Base-by-base conservation (phyloP, 2,329 filamentous ascomycete species). In the Xylaria arbuscula region DNA sequence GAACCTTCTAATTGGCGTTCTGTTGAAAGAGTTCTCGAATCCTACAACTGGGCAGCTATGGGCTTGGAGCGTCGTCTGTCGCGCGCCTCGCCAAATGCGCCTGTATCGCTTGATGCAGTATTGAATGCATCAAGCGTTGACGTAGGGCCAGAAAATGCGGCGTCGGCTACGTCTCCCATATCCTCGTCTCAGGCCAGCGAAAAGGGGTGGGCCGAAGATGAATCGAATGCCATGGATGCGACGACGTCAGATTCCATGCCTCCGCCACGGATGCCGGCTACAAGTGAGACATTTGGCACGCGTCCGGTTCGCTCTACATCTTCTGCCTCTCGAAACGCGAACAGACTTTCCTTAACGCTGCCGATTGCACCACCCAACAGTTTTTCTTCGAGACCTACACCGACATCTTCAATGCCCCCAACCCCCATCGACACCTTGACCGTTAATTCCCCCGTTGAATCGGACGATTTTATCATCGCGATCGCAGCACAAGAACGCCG, bases 401-500 rank as follows among this genome's bases (percentile, higher is more conserved):
- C 86, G 1, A 80, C 81, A 24, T 82, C 85, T 0, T 79, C 83
- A 1, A 76, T 81, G 32, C 86, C 87, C 2, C 82, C 83, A 11
- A 88, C 87, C 1, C 86, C 87, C 1, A 74, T 81, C 50, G 83
- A 87, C 55, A 80, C 81, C 2, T 81, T 83, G 0, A 77, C 74
- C 8, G 64, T 83, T 34, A 75, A 79, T 48, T 83, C 83, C 1
- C 86, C 86, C 1, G 80, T 83, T 45, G 88, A 90, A 69, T 83
- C 88, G 60, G 87, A 86, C 75, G 85, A 90, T 59, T 92, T 98
- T 75, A 90, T 99, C 72, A 94, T 93, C 69, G 92, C 94, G 66
- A 92, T 99, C 75, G 96, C 96, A 53, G 90, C 93, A 15, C 94
- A 98, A 81, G 96, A 99, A 82, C 88, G 96, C 66, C 90, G 89